Base-by-base conservation (phyloP, 805 yeast species). In the Komagataella mondaviorum region DNA sequence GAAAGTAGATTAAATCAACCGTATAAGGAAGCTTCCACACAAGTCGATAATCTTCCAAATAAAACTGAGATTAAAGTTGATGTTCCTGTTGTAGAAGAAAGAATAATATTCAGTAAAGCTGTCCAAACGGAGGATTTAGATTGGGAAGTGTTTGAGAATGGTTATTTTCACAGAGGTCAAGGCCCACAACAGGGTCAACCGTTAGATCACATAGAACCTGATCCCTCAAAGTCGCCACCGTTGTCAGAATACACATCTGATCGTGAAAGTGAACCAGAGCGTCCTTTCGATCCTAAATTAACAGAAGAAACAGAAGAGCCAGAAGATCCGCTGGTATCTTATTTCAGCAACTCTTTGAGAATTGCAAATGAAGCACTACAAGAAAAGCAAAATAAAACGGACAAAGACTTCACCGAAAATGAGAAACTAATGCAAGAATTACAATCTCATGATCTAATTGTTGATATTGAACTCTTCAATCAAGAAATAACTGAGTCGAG, bases 321-420 rank as follows among this genome's bases (percentile, higher is more conserved):
- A 22, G 46, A 20, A 12, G 30, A 23, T 8, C 43, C 23, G 23
- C 2, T 46, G 24, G 22, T 36, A 8, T 47, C 50, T 1, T 57
- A 60, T 46, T 46, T 62, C 6, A 49, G 57, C 24, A 55, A 54
- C n/a, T 61, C 66, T 0, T 53, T 62, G 48, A 57, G 56, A 20
- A 51, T 56, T 45, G 50, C 62, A 36, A 58, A 58, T 44, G 58
- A 65, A 39, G 56, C 54, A 6, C 59, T 66, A 36, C 55, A 57
- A 6, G 60, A 66, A 39, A 64, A 57, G 23, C 53, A 57, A 44
- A 63, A 65, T 51, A 52, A 60, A 1, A 3, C 20, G 4, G 54
- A 66, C 14, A 62, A 59, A 16, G 44, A 45, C 1, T 50, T 53
- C 8, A 44, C 50, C 14, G 49, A 49, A 17, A 51, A 51, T 12